Evolutionary conservation across 176 grass and related monocot genomes (phyloP), one percentile per base, ranked within the genome.

Genomic region (Poa annua): DNA sequence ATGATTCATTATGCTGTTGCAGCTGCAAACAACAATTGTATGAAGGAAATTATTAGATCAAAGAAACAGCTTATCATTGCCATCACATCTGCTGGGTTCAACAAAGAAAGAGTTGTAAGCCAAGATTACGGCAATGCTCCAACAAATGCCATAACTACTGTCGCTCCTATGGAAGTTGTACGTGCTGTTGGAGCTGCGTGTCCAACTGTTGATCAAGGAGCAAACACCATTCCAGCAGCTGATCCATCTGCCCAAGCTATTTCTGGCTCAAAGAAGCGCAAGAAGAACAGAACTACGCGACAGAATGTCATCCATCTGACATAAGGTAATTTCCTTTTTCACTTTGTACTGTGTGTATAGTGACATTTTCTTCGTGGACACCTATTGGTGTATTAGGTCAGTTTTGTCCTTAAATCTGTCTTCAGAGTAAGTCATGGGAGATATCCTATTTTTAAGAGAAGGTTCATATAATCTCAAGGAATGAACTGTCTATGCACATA

Each of bases 21-120:
- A 92, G 90, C 59, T 72, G 64, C 77, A 57, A 62, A 66, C 1
- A n/a, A 85, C 14, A 75, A 17, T 55, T 36, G 72, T 56, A 88
- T 94, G 85, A 13, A 49, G 26, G 42, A 65, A 57, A 90, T 94
- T 66, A 47, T 90, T 60, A 84, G 74, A 78, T 88, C 83, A 1
- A 94, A 94, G 80, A 84, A 76, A 51, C 73, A 67, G 1, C 22
- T 90, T 39, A 77, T 84, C 54, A 49, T 57, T 63, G 76, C 76
- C 11, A 19, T 55, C 29, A 24, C 10, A 57, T 75, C 84, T 50
- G 71, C 38, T 78, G 26, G 29, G 32, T 81, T 50, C 6, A 70
- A 38, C 33, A 36, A 66, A 71, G 39, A 25, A 76, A 80, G 71
- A 75, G 48, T 32, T 63, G 61, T 55, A 20, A n/a, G n/a, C n/a